Conservation (phyloP, 2,329 filamentous ascomycete species). For the Diatrype stigma region DNA sequence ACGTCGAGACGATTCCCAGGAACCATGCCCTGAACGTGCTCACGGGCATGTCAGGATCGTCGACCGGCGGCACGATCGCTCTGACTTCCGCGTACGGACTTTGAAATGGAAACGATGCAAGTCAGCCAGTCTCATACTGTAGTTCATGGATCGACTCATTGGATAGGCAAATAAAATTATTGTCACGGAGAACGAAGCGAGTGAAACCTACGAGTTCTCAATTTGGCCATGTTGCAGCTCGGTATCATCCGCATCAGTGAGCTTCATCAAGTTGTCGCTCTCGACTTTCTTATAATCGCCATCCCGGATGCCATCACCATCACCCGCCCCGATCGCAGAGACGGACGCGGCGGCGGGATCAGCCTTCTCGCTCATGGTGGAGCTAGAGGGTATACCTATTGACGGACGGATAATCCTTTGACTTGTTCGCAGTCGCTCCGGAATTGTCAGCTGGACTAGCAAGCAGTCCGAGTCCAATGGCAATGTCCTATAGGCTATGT, state of each 20-base stretch:
- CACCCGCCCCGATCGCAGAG: background rate
- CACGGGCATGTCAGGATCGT: constrained; percentile 1
- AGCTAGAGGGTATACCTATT: background rate
- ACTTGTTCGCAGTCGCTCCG: background rate
- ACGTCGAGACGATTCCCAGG: constrained; percentile 1
- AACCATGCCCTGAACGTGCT: constrained; percentile 2
- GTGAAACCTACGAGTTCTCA: background rate
- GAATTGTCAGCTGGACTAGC: background rate
- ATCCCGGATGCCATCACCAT: background rate
- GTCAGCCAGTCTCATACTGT: background rate
- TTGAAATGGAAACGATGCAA: background rate
- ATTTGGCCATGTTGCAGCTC: background rate
- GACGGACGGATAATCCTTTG: background rate
- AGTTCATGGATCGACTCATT: background rate
- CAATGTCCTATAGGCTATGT: background rate
- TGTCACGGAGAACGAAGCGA: background rate
- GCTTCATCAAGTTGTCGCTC: background rate
- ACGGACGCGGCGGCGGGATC: background rate
- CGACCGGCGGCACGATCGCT: background rate
- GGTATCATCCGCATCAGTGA: background rate
- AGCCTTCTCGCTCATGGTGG: background rate
- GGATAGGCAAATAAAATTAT: too few relatives aligned
- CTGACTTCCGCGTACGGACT: background rate
- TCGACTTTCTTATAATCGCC: background rate
- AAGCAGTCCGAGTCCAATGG: background rate